A percentile compares a stretch with the other conserved stretches of the same genome.
Conservation (phyloP, 1,284 basidiomycete genomes). For the Takashimella koratensis region DNA sequence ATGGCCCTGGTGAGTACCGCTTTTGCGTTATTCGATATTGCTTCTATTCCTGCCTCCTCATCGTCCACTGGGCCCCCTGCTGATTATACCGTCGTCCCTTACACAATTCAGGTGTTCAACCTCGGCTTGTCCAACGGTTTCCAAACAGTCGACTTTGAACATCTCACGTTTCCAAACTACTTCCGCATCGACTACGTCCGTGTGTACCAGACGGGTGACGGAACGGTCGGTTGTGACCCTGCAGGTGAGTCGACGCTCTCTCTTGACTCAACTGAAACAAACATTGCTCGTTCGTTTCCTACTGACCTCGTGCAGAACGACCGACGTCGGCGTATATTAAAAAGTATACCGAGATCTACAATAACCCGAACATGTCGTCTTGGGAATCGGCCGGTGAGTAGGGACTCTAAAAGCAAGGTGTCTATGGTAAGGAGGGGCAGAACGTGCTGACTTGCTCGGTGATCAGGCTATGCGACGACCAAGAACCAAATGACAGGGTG, state of each 20-base stretch:
- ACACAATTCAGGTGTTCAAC: slow-evolving; percentile 7
- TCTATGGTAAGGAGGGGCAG: background rate
- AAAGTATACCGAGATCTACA: slow-evolving; percentile 35
- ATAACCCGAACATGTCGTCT: slow-evolving; percentile 48
- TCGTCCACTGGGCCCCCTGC: too few relatives aligned
- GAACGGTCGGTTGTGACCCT: slow-evolving; percentile 45
- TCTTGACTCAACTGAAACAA: background rate
- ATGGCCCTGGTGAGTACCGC: slow-evolving; percentile 52
- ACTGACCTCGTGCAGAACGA: slow-evolving; percentile 22
- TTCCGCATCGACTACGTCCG: slow-evolving; percentile 51
- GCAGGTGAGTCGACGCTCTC: slow-evolving; percentile 1
- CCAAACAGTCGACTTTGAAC: slow-evolving; percentile 47
- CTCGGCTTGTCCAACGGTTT: slow-evolving; percentile 49
- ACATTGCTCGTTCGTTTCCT: too few relatives aligned
- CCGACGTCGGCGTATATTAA: slow-evolving; percentile 47
- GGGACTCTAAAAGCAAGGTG: background rate
- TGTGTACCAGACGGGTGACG: slow-evolving; percentile 48
- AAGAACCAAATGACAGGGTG: background rate
- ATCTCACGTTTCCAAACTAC: slow-evolving; percentile 50
- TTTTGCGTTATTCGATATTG: too few relatives aligned
- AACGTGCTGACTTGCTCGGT: background rate
- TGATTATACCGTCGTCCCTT: background rate
- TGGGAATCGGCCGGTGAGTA: slow-evolving; percentile 20
- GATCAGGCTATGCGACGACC: background rate
- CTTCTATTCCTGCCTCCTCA: too few relatives aligned